Evolutionary conservation across 75 land plant genomes (phyloP), one percentile per base, ranked within the genome.

Genomic region (Cryptomeria japonica): DNA sequence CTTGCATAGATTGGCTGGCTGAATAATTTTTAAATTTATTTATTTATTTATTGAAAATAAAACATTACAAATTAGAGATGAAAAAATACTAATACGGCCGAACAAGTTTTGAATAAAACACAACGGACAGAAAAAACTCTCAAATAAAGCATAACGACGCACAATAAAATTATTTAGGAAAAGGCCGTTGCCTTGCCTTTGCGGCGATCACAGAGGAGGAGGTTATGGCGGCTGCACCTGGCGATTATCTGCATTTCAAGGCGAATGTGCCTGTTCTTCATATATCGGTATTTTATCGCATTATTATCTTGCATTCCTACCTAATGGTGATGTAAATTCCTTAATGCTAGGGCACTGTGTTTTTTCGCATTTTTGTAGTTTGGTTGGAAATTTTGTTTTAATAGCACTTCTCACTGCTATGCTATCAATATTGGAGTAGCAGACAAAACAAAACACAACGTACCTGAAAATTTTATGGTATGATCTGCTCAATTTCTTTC

Each of bases 231-330:
- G 55, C 96, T 86, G 93, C 90, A 58, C 96, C 99, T 25, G 99
- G 99, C 25, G 99, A 96, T 85, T 98, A 91, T 93, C 84, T 92
- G 89, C 91, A 96, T 90, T 98, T 98, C 93, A 96, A 96, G 93
- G 96, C 96, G 49, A 97, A 93, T 56, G 99, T 98, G 42, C 98
- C 99, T 55, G 96, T 98, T 86, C 96, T 95, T 88, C 93, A 92
- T 90, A 94, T 96, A 89, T 94, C 95, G 70, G 97, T 97, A 92
- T 58, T 90, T 80, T 16, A 34, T 61, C 64, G 53, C 53, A 51
- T 51, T 51, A 51, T 51, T 51, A 1, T 51, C 14, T 51, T 51
- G 53, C 15, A 51, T 51, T 12, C 2, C 15, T 11, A 51, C 14
- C 0, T 51, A 10, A 51, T 51, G 0, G 28, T 64, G 70, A 64